Base-by-base conservation (phyloP, 2,329 filamentous ascomycete genomes). In the Colletotrichum paranaense region DNA sequence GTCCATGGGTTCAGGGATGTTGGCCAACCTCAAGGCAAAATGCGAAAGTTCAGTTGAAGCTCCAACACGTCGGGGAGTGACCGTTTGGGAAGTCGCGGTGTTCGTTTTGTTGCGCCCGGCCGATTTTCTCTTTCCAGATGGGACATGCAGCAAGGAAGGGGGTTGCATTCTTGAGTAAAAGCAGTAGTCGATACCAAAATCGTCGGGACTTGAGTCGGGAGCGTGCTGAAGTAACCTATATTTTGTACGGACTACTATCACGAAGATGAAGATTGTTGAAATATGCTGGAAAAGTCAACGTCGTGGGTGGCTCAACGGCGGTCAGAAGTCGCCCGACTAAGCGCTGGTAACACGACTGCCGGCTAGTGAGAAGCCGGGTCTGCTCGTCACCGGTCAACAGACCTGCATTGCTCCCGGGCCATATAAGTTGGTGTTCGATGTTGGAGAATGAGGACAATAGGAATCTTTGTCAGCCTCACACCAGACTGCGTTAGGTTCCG, bases 31-130 rank as follows among this genome's bases (percentile, higher is more conserved):
- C 56, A 66, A 49, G 62, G 60, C 56, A 52, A 62, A 38, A 63
- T 35, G 59, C 38, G 62, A 64, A 70, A 71, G 67, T 71, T 73
- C 71, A 70, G 71, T 73, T 62, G 71, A 71, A 71, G 71, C 56
- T 71, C 67, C 67, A 71, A 66, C 60, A 42, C 62, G 71, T 73
- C 49, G 62, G 55, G 70, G 56, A 62, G 28, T 73, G 26, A 53
- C 56, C 16, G 12, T 64, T 60, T 59, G 60, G 69, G 70, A 65
- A 69, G 35, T 62, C 30, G 19, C 49, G 56, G 42, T 30, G 65
- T 38, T 32, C 52, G 38, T 42, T 24, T 24, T 46, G 26, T 53
- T 49, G 53, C 42, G 16, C 57, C 55, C 60, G 30, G 58, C 35
- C 63, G 62, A 67, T 60, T 46, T 46, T 26, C 42, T 42, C 35